A percentile compares a stretch with the other conserved stretches of the same genome.
Conservation (phyloP, 2,329 filamentous ascomycete species). For the Dryadomyces quercus-mongolicae region DNA sequence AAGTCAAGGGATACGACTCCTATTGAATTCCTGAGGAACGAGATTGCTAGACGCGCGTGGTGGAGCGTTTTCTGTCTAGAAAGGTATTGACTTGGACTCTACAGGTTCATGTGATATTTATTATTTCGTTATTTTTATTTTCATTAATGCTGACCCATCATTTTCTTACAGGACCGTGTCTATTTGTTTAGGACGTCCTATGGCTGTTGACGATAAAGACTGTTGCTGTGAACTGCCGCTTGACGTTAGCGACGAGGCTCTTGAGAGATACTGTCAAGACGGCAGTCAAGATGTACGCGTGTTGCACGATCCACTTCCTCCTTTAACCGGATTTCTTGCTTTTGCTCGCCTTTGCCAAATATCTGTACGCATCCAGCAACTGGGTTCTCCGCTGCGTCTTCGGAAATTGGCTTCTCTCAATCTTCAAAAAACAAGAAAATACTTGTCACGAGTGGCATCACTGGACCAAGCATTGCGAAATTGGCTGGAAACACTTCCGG, state of each 20-base stretch:
- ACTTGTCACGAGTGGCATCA: slow-evolving; percentile 7
- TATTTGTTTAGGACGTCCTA: slow-evolving; percentile 18
- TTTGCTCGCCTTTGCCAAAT: slow-evolving; percentile 18
- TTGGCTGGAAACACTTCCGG: slow-evolving; percentile 14
- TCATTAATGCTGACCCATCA: background rate
- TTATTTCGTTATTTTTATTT: background rate
- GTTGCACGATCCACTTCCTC: background rate
- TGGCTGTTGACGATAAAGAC: slow-evolving; percentile 17
- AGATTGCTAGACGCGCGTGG: slow-evolving; percentile 18
- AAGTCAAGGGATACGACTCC: background rate
- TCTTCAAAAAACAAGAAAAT: background rate
- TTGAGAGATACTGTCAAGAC: slow-evolving; percentile 10
- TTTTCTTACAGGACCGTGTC: slow-evolving; percentile 13
- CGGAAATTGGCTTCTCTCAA: slow-evolving; percentile 4
- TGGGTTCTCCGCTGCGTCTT: slow-evolving; percentile 12
- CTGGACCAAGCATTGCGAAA: slow-evolving; percentile 11
- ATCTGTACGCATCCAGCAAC: slow-evolving; percentile 14
- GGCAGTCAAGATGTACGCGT: background rate
- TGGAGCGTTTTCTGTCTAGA: slow-evolving; percentile 19
- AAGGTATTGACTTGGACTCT: slow-evolving; percentile 7
- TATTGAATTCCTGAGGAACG: slow-evolving; percentile 6
- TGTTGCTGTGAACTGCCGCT: slow-evolving; percentile 18
- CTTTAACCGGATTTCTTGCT: slow-evolving; percentile 16
- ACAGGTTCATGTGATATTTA: background rate
- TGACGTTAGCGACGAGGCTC: slow-evolving; percentile 15